Evolutionary conservation across 352 stramenopile species (phyloP).

Genomic region (Phytophthora cactorum): DNA sequence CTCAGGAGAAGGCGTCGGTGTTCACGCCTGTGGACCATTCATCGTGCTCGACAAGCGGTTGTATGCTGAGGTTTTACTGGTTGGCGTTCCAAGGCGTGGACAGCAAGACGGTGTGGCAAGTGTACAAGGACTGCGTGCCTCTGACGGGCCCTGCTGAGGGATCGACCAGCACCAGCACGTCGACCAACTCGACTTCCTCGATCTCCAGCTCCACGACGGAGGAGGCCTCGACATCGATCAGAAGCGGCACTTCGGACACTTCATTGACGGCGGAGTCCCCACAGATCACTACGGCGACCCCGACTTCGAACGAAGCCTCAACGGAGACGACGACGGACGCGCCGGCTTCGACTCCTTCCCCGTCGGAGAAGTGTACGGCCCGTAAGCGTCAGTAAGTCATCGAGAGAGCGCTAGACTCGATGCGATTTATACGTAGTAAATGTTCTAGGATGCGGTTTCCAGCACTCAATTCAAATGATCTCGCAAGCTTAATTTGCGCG

Average conservation of each 20-base stretch:
- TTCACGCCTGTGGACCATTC: conserved; percentile 35
- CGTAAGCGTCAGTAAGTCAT: conserved; percentile 16
- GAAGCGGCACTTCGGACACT: conserved; percentile 10
- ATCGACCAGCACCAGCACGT: conserved; percentile 13
- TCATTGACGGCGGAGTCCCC: conserved; percentile 8
- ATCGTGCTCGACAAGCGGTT: not conserved
- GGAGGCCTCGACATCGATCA: too few species aligned
- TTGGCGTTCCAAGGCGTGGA: conserved; percentile 42
- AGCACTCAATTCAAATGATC: too few species aligned
- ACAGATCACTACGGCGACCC: conserved; percentile 10
- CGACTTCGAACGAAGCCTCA: not conserved
- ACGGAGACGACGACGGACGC: conserved; percentile 10
- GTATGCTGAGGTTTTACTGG: conserved; percentile 26
- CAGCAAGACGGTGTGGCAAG: conserved; percentile 36
- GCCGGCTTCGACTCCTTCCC: conserved; percentile 18
- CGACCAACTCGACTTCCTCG: not conserved
- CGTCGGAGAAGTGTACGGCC: conserved; percentile 23
- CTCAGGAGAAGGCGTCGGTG: conserved; percentile 16
- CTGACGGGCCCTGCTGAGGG: conserved; percentile 25
- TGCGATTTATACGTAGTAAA: too few species aligned
- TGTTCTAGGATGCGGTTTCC: too few species aligned
- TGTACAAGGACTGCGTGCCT: conserved; percentile 53
- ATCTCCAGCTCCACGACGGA: too few species aligned
- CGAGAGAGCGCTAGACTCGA: too few species aligned
- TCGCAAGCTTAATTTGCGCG: too few species aligned